These are phyloP conservation scores for Biscutella laevigata DNA, from an alignment of 441 rosid species.

Conservation along the genomic window DNA sequence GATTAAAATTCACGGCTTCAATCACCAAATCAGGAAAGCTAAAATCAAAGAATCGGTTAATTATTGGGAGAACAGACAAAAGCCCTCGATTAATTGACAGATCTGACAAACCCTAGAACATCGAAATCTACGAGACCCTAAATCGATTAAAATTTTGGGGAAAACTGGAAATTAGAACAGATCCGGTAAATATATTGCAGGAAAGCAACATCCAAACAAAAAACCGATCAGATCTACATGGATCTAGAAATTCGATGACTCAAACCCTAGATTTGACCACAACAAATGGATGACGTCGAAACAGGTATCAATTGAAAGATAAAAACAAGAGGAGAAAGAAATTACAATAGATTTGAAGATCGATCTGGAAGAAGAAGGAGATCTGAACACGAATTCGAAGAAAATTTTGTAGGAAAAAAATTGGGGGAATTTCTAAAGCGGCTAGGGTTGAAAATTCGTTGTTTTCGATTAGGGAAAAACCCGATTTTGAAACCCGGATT, in stretches of 20 bases:
- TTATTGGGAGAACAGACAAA: not conserved
- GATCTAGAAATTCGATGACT: slow-evolving; percentile 26
- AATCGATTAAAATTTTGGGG: slow-evolving; percentile 8
- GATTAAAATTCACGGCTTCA: slow-evolving; percentile 19
- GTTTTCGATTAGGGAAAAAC: slow-evolving; percentile 35
- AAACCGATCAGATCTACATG: slow-evolving; percentile 18
- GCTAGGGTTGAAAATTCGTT: slow-evolving; percentile 33
- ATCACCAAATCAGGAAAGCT: slow-evolving; percentile 16
- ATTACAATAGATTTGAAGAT: slow-evolving; percentile 27
- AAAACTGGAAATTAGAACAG: slow-evolving; percentile 25
- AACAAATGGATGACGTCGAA: slow-evolving; percentile 17
- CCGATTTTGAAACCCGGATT: slow-evolving; percentile 43
- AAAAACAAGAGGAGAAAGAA: slow-evolving; percentile 17
- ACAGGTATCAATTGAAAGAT: slow-evolving; percentile 33
- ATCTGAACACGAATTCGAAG: slow-evolving; percentile 17
- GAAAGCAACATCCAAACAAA: slow-evolving; percentile 10
- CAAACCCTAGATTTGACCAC: slow-evolving; percentile 39
- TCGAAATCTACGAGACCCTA: slow-evolving; percentile 27
- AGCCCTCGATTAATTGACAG: slow-evolving; percentile 36
- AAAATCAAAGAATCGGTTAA: slow-evolving; percentile 3
- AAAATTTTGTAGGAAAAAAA: slow-evolving; percentile 20
- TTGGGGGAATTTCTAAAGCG: slow-evolving; percentile 20
- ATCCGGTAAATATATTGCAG: not conserved
- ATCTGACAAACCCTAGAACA: slow-evolving; percentile 18
- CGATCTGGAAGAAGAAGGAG: slow-evolving; percentile 9